Evolutionary conservation across 305 asterid species (phyloP).

Genomic region (Fraxinus latifolia): DNA sequence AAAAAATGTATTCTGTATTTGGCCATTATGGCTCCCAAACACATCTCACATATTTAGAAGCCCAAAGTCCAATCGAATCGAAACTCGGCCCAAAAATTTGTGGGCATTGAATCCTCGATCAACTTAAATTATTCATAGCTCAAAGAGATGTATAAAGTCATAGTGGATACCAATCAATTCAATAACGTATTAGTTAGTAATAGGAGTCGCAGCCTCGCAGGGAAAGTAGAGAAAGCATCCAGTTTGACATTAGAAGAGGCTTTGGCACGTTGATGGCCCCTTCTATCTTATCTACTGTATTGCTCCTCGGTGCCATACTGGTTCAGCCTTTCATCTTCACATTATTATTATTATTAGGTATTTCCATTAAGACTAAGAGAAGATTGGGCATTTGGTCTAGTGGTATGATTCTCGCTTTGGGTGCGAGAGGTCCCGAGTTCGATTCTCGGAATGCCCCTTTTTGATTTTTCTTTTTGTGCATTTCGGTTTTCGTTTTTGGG

Average conservation of each 20-base stretch:
- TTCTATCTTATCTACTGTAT: no score
- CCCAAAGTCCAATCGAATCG: neutral
- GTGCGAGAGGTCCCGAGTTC: constrained; percentile 69
- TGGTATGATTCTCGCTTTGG: constrained; percentile 67
- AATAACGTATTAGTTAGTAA: neutral
- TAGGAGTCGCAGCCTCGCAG: neutral
- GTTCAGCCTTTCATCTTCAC: no score
- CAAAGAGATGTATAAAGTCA: no score
- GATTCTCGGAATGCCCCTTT: constrained; percentile 64
- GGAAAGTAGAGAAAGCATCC: neutral
- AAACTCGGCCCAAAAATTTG: neutral
- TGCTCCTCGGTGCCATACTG: no score
- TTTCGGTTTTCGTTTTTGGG: neutral
- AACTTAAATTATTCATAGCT: neutral
- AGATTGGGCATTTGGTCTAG: constrained; percentile 55
- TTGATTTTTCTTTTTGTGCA: no score
- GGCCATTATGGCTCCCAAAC: neutral
- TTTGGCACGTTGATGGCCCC: no score
- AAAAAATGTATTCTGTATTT: no score
- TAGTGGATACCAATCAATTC: no score
- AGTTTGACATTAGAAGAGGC: neutral
- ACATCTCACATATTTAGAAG: neutral
- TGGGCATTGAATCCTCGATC: neutral
- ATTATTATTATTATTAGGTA: no score
- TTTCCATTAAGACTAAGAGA: no score